phyloP scores from a whole-genome alignment of 805 yeast species.

The Myxozyma udenii region DNA sequence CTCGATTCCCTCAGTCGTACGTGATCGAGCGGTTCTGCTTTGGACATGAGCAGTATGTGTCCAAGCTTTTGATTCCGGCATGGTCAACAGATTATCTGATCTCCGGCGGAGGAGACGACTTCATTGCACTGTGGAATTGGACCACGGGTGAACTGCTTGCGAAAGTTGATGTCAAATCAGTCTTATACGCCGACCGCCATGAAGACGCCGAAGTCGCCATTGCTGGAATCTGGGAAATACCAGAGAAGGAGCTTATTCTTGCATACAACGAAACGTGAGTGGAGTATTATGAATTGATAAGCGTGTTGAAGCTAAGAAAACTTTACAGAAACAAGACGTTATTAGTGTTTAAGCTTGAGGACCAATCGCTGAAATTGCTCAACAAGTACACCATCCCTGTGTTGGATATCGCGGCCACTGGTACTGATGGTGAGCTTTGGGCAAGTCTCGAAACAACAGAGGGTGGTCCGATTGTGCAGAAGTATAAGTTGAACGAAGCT shows the following conservation, averaged over 20 bases:
- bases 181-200: slow-evolving; percentile 49
- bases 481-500: slow-evolving; percentile 20
- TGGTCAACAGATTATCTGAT: slow-evolving; percentile 52
- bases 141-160: slow-evolving; percentile 48
- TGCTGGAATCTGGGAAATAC: slow-evolving; percentile 28
- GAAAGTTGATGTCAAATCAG: slow-evolving; percentile 42
- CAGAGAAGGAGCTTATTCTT: slow-evolving; percentile 38
- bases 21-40: slow-evolving; percentile 79
- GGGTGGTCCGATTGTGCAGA: slow-evolving; percentile 33
- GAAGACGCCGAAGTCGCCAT: slow-evolving; percentile 45
- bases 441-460: slow-evolving; percentile 26
- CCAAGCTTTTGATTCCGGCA: slow-evolving; percentile 56
- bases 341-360: slow-evolving; percentile 7
- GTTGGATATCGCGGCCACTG: slow-evolving; percentile 34
- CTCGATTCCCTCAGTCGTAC: slow-evolving; percentile 73
- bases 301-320: too few species aligned
- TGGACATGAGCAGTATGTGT: slow-evolving; percentile 80
- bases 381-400: slow-evolving; percentile 32
- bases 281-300: slow-evolving; percentile 41
- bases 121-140: slow-evolving; percentile 79
- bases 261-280: slow-evolving; percentile 49
- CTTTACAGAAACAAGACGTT: slow-evolving; percentile 8
- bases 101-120: slow-evolving; percentile 91
- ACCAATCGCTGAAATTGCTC: slow-evolving; percentile 35
- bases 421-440: slow-evolving; percentile 32